Evolutionary conservation across 768 basidiomycete species (phyloP).

Genomic region (Hypholoma sublateritium): DNA sequence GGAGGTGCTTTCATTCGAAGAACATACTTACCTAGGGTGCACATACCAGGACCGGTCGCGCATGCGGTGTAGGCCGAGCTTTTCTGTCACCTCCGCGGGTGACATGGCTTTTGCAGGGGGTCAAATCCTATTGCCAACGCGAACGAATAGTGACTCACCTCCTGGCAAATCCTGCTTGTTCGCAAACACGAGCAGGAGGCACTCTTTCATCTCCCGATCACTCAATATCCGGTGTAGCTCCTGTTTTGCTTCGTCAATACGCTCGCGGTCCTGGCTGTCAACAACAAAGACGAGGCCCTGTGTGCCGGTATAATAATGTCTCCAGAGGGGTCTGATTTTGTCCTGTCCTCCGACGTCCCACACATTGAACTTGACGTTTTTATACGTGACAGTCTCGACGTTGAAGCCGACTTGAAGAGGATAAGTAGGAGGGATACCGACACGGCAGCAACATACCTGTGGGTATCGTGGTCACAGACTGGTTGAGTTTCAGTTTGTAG

Average conservation of each 20-base stretch:
- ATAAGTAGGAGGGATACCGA: slow-evolving; percentile 7
- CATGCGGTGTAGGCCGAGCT: slow-evolving; percentile 93
- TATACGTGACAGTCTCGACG: slow-evolving; percentile 98
- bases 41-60: slow-evolving; percentile 99
- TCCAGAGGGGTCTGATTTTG: slow-evolving; percentile 97
- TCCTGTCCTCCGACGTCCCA: slow-evolving; percentile 99
- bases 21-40: slow-evolving; percentile 80
- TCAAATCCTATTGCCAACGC: background rate
- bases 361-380: slow-evolving; percentile 94
- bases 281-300: slow-evolving; percentile 99
- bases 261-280: slow-evolving; percentile 92
- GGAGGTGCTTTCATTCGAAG: background rate
- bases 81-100: slow-evolving; percentile 98
- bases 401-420: slow-evolving; percentile 84
- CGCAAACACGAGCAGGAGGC: slow-evolving; percentile 94
- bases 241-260: slow-evolving; percentile 94
- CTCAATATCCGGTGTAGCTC: slow-evolving; percentile 95
- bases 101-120: slow-evolving; percentile 75
- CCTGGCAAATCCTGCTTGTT: slow-evolving; percentile 99
- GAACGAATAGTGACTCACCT: slow-evolving; percentile 51
- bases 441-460: slow-evolving; percentile 59
- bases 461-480: slow-evolving; percentile 97
- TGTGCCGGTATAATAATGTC: slow-evolving; percentile 99
- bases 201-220: slow-evolving; percentile 98
- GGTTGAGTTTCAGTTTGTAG: slow-evolving; percentile 98